Evolutionary conservation across 805 yeast genomes (phyloP).

Genomic region (Barnettozyma californica): DNA sequence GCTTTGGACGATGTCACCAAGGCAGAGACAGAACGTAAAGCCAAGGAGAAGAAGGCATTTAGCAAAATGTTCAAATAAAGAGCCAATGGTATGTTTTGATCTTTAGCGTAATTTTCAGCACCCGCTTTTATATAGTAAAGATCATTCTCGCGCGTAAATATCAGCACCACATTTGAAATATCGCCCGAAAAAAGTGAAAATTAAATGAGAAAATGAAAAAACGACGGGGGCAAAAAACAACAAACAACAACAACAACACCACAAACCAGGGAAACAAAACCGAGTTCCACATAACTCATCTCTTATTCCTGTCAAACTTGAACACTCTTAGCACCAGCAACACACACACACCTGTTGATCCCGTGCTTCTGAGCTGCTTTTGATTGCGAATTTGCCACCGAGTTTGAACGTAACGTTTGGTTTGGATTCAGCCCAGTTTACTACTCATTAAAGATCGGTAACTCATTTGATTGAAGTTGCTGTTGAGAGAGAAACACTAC

Average conservation of each 20-base stretch:
- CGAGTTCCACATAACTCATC: constrained; percentile 12
- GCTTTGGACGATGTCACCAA: constrained; percentile 58
- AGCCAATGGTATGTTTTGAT: background rate
- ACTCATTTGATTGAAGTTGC: constrained; percentile 22
- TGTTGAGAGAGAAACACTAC: background rate
- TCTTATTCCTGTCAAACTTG: constrained; percentile 10
- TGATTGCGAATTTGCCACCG: constrained; percentile 11
- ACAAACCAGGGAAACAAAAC: constrained; percentile 10
- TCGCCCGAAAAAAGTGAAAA: constrained; percentile 13
- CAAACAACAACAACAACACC: constrained; percentile 1
- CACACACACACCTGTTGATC: constrained; percentile 4
- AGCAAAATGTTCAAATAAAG: constrained; percentile 53
- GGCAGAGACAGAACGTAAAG: constrained; percentile 45
- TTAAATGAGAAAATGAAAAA: constrained; percentile 5
- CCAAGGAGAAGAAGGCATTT: constrained; percentile 70
- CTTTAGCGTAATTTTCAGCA: constrained; percentile 12
- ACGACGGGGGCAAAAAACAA: constrained; percentile 14
- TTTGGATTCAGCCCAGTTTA: background rate
- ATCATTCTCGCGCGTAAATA: constrained; percentile 5
- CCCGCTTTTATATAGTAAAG: background rate
- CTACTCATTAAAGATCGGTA: constrained; percentile 4
- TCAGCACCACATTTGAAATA: constrained; percentile 2
- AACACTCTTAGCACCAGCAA: constrained; percentile 5
- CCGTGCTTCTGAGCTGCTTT: constrained; percentile 5
- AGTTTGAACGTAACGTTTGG: constrained; percentile 3